Conservation (phyloP, 306 rosid species). For the Casuarina cunninghamiana region DNA sequence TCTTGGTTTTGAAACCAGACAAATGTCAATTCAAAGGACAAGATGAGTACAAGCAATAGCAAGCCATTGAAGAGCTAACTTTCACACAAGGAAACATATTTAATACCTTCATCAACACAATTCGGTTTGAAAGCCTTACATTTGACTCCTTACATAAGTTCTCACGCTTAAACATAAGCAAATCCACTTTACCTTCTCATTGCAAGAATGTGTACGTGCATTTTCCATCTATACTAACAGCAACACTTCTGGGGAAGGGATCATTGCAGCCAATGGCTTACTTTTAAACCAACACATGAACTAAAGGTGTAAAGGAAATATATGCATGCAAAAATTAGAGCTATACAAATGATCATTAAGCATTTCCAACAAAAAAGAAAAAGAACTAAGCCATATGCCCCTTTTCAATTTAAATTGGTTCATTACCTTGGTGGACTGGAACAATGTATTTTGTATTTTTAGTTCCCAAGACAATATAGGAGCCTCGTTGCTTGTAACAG, state of each 20-base stretch:
- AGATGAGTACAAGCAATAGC: not conserved
- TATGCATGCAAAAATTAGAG: too few relatives aligned
- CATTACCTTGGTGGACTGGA: not conserved
- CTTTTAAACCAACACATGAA: not conserved
- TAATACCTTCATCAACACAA: not conserved
- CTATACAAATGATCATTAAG: too few relatives aligned
- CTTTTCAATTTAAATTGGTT: too few relatives aligned
- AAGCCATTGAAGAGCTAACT: not conserved
- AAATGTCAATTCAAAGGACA: not conserved
- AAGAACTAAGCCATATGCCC: not conserved
- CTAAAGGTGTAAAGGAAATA: not conserved
- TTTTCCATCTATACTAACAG: not conserved
- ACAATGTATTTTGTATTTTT: not conserved
- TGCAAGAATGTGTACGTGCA: not conserved
- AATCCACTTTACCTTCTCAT: too few relatives aligned
- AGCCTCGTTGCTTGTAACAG: not conserved
- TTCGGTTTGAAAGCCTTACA: not conserved
- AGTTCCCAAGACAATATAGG: not conserved
- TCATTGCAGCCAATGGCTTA: not conserved
- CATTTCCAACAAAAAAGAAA: too few relatives aligned
- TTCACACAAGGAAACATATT: not conserved
- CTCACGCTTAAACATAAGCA: too few relatives aligned
- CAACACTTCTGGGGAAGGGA: not conserved
- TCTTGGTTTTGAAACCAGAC: too few relatives aligned
- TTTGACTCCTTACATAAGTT: too few relatives aligned